These are phyloP conservation scores for Pseudozyma sp. DNA, from an alignment of 1,284 basidiomycete species.

Conservation along the genomic window DNA sequence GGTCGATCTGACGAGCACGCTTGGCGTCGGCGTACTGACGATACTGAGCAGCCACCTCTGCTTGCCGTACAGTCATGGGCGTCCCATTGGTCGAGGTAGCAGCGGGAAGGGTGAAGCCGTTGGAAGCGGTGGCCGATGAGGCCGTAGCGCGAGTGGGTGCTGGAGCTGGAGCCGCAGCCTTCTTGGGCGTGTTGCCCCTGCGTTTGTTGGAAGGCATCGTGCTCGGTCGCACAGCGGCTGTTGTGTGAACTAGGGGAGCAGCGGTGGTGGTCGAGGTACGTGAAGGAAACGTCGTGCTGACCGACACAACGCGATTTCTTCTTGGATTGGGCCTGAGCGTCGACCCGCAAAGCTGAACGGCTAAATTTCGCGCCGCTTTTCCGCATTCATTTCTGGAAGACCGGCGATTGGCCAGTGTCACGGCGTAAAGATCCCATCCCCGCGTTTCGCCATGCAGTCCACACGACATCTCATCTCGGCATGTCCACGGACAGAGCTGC, in stretches of 20 bases:
- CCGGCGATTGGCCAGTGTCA: too few species aligned
- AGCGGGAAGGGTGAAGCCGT: conserved; percentile 8
- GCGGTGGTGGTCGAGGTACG: conserved; percentile 12
- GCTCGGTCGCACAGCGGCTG: neutral
- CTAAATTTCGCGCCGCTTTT: too few species aligned
- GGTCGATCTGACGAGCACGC: conserved; percentile 36
- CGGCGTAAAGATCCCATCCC: too few species aligned
- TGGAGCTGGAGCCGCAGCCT: conserved; percentile 16
- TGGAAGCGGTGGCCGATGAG: conserved; percentile 10
- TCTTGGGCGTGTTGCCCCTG: conserved; percentile 41
- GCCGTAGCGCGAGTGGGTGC: neutral
- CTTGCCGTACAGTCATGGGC: conserved; percentile 11
- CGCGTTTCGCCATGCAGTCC: too few species aligned
- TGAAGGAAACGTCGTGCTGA: conserved; percentile 3
- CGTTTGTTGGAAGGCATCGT: conserved; percentile 40
- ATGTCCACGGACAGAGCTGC: too few species aligned
- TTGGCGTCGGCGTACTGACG: conserved; percentile 26
- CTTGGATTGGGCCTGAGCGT: conserved; percentile 7
- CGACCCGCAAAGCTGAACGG: neutral
- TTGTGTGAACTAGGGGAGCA: neutral
- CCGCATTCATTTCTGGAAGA: too few species aligned
- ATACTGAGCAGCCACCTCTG: conserved; percentile 18
- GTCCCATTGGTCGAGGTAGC: conserved; percentile 18
- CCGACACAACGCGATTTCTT: neutral
- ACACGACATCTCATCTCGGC: too few species aligned